These are phyloP conservation scores for Quercus cerris DNA, from an alignment of 306 rosid species.

Conservation along the genomic window DNA sequence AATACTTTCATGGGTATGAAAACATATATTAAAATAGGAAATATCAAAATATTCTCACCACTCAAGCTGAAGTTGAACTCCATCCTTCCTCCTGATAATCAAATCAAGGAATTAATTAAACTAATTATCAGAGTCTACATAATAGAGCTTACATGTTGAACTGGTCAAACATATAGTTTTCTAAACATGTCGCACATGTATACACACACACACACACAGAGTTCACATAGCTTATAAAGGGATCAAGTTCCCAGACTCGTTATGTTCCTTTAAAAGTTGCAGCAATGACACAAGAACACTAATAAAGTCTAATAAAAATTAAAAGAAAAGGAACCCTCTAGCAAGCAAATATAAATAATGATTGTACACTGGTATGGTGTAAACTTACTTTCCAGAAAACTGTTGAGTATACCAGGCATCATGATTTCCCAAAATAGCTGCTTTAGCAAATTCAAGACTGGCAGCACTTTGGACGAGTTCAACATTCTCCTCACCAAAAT, in stretches of 20 bases:
- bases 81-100: conserved; percentile 67
- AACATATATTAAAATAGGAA: not conserved
- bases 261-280: not conserved
- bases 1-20: not conserved
- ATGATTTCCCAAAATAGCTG: conserved; percentile 84
- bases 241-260: not conserved
- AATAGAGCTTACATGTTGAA: conserved; percentile 18
- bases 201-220: not conserved
- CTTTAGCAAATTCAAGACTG: conserved; percentile 66
- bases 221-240: not conserved
- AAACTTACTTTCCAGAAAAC: conserved; percentile 75
- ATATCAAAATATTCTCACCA: conserved; percentile 37
- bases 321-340: not conserved
- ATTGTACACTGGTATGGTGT: conserved; percentile 3
- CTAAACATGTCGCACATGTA: not conserved
- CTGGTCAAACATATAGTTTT: conserved; percentile 9
- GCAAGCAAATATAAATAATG: not conserved
- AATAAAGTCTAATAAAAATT: not conserved
- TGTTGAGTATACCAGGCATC: conserved; percentile 83
- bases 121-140: conserved; percentile 3
- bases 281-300: not conserved
- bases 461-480: conserved; percentile 78
- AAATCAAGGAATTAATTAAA: conserved; percentile 32
- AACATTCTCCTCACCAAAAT: conserved; percentile 91
- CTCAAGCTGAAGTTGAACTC: conserved; percentile 91